Base-by-base conservation (phyloP, 805 yeast genomes). In the Monosporozyma yasuniensis region DNA sequence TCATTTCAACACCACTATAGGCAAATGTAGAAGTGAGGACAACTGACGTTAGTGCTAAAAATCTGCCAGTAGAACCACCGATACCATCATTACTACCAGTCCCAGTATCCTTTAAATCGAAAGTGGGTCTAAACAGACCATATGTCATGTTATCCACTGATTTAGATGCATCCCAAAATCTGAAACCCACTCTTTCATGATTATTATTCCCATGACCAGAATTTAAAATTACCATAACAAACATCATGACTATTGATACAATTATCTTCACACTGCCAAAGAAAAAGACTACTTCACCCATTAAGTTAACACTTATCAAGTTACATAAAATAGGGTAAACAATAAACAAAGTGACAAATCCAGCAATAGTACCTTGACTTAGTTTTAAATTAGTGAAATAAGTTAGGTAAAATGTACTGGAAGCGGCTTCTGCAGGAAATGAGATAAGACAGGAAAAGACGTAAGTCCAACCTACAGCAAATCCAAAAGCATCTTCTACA, bases 1-100 rank as follows among this genome's bases (percentile, higher is more conserved):
- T 90, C 63, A 83, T 80, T 56, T 87, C 95, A 1, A 89, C 84
- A 0, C 95, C 95, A 46, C 84, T 79, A 59, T 82, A 87, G 0
- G 95, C 84, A 64, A 83, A 87, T 0, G 87, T 73, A 0, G 89
- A 81, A 19, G 81, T 78, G 44, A 80, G 66, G 8, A 81, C 68
- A 1, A 88, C 87, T 1, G 80, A 76, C 34, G 83, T 50, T 8
- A 84, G 64, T 6, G 85, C 79, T 44, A 83, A 66, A 47, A 85
- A 73, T 42, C 85, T 63, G 0, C 91, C 93, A 45, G 64, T 60
- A 27, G 72, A 63, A 2, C 90, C 87, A 5, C 76, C 77, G 30
- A 81, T 79, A 0, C 91, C 91, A 16, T 66, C 64, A 9, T 51
- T 38, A 1, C 81, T 68, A 0, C 83, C 78, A 12, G 67, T 69